A percentile compares a stretch with the other conserved stretches of the same genome.
Evolutionary conservation across 2,329 filamentous ascomycete genomes (phyloP).

Genomic region (Thermothelomyces thermophilus): DNA sequence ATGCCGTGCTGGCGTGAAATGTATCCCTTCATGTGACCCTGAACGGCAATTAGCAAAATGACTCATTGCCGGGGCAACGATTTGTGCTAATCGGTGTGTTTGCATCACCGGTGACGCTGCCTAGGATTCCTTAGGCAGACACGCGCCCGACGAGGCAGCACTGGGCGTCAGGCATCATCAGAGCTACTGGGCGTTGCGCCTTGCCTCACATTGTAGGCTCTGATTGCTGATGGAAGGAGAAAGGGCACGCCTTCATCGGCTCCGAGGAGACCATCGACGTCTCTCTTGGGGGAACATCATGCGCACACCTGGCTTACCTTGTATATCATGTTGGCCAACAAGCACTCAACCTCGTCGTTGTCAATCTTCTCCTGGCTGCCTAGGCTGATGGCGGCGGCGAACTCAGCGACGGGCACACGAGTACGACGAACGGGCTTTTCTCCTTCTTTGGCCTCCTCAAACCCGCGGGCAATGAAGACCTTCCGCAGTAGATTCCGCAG

Average conservation of each 20-base stretch:
- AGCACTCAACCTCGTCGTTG: slow-evolving; percentile 88
- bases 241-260: background rate
- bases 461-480: slow-evolving; percentile 80
- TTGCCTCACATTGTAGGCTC: too few species aligned
- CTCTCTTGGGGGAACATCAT: background rate
- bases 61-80: slow-evolving; percentile 24
- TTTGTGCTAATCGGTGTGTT: slow-evolving; percentile 13
- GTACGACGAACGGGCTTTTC: slow-evolving; percentile 60
- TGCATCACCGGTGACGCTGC: slow-evolving; percentile 4
- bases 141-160: background rate
- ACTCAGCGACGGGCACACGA: slow-evolving; percentile 75
- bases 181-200: too few species aligned
- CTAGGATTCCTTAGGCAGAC: slow-evolving; percentile 15
- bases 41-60: slow-evolving; percentile 29
- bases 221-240: too few species aligned
- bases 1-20: slow-evolving; percentile 86
- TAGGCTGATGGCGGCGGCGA: slow-evolving; percentile 75
- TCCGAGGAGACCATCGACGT: background rate
- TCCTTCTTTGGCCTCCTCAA: slow-evolving; percentile 65
- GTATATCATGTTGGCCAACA: slow-evolving; percentile 95
- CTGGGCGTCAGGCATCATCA: slow-evolving; percentile 8
- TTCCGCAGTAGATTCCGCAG: slow-evolving; percentile 87
- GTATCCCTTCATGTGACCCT: slow-evolving; percentile 97
- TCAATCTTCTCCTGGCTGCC: slow-evolving; percentile 64
- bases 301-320: slow-evolving; percentile 54